phyloP scores from a whole-genome alignment of 2,329 filamentous ascomycete species.

The Nemania sp. region DNA sequence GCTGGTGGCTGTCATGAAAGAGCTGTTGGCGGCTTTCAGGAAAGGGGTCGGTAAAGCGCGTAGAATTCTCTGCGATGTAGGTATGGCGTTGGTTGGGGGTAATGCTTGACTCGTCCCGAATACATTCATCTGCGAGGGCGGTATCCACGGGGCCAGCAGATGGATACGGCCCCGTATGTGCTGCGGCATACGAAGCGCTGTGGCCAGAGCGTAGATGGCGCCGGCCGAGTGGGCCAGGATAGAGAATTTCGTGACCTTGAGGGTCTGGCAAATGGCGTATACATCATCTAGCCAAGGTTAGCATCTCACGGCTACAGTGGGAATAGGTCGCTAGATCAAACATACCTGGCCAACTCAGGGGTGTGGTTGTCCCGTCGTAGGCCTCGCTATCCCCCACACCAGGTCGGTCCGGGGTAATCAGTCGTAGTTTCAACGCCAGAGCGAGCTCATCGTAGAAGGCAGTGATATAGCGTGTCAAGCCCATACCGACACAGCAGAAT shows the following conservation, averaged over 20 bases:
- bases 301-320: conserved; percentile 15
- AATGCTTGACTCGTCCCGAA: conserved; percentile 73
- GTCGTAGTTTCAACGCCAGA: conserved; percentile 78
- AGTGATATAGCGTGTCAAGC: conserved; percentile 90
- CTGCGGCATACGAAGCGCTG: conserved; percentile 91
- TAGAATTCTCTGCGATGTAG: conserved; percentile 87
- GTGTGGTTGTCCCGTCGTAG: conserved; percentile 82
- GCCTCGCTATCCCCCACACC: conserved; percentile 91
- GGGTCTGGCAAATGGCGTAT: conserved; percentile 85
- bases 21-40: conserved; percentile 91
- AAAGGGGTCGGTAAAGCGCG: conserved; percentile 88
- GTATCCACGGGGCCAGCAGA: conserved; percentile 94
- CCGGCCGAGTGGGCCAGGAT: conserved; percentile 95
- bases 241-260: conserved; percentile 95
- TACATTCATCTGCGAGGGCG: conserved; percentile 86
- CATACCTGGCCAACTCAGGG: conserved; percentile 91
- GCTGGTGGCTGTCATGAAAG: conserved; percentile 90
- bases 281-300: conserved; percentile 67
- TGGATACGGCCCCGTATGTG: conserved; percentile 94
- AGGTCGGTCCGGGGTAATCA: conserved; percentile 92
- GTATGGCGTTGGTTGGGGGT: conserved; percentile 82
- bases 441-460: conserved; percentile 98
- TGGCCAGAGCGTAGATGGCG: conserved; percentile 96
- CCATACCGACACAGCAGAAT: conserved; percentile 98
- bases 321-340: not conserved